Base-by-base conservation (phyloP, 1,139 yeast genomes). In the Lodderomyces metapsilosis region DNA sequence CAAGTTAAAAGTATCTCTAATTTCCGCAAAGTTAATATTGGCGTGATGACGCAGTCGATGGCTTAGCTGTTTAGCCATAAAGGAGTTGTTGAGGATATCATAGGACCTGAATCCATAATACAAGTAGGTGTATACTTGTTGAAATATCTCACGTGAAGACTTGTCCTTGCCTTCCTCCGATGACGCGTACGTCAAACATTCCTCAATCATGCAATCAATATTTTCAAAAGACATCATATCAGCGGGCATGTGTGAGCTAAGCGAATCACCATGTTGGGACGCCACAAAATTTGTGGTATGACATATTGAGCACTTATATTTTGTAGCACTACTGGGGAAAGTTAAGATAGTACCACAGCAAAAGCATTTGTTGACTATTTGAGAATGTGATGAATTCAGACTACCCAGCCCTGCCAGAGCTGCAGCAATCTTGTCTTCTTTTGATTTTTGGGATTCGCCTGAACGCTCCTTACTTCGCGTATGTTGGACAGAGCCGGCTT, bases 261-360 rank as follows among this genome's bases (percentile, higher is more conserved):
- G 7, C 5, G 21, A 9, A 4, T 30, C 12, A 6, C 30, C 32
- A 4, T n/a, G 15, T 20, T n/a, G 17, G 28, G 43, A 43, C 31
- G 43, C 51, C 46, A 70, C 44, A 36, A 71, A 49, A 47, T 65
- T 67, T n/a, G 76, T 78, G 7, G 84, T 74, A 31, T 69, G 69
- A 50, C 88, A 82, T 1, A 73, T 62, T 0, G 78, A 66, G 52
- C 94, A 85, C 44, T 74, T 71, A 56, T 77, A 79, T 50, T 78
- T 80, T 8, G 56, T 43, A 2, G 74, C 64, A 7, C 57, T 57
- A 5, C 59, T 59, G 0, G 84, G 82, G 48, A 76, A 72, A 10
- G 75, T 68, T 30, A 84, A 58, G 5, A 74, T 53, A 0, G 81
- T 75, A 1, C 84, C 86, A 61, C 95, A 85, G 55, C 94, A 85